phyloP scores from a whole-genome alignment of 176 grass and related monocot genomes.

The Oryza rufipogon region DNA sequence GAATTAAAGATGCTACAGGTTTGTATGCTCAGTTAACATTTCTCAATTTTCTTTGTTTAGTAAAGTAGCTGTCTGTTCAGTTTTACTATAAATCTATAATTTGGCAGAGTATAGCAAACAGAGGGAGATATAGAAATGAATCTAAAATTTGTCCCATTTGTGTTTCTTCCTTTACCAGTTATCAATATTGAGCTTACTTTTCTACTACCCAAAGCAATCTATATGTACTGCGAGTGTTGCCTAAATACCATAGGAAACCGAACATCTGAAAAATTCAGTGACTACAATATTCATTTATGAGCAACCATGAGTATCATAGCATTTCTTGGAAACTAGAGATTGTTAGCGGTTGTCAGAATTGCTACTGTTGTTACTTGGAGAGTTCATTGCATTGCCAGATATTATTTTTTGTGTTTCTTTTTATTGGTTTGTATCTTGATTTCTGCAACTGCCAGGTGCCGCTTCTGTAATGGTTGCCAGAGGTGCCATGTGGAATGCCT shows the following conservation, averaged over 20 bases:
- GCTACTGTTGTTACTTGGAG: neutral
- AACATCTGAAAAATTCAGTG: neutral
- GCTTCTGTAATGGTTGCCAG: slow-evolving; percentile 92
- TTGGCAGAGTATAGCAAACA: neutral
- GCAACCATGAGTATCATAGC: slow-evolving; percentile 1
- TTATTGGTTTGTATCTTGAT: slow-evolving; percentile 25
- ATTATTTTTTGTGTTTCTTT: slow-evolving; percentile 9
- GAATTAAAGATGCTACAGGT: slow-evolving; percentile 84
- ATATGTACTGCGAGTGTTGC: slow-evolving; percentile 3
- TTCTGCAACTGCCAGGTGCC: slow-evolving; percentile 59
- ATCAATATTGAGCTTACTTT: slow-evolving; percentile 3
- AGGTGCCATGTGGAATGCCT: slow-evolving; percentile 96
- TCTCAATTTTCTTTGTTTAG: neutral
- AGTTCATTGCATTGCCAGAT: neutral
- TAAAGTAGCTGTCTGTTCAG: neutral
- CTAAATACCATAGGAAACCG: neutral
- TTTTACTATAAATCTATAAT: neutral
- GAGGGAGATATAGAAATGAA: slow-evolving; percentile 14
- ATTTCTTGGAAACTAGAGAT: slow-evolving; percentile 11
- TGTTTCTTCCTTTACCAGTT: slow-evolving; percentile 8
- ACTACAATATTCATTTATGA: slow-evolving; percentile 24
- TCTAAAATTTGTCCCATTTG: neutral
- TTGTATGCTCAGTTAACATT: slow-evolving; percentile 28
- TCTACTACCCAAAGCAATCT: neutral
- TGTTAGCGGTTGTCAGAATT: neutral